Evolutionary conservation across 1,284 basidiomycete genomes (phyloP).

Genomic region (Austroboletus novae-zelandiae): DNA sequence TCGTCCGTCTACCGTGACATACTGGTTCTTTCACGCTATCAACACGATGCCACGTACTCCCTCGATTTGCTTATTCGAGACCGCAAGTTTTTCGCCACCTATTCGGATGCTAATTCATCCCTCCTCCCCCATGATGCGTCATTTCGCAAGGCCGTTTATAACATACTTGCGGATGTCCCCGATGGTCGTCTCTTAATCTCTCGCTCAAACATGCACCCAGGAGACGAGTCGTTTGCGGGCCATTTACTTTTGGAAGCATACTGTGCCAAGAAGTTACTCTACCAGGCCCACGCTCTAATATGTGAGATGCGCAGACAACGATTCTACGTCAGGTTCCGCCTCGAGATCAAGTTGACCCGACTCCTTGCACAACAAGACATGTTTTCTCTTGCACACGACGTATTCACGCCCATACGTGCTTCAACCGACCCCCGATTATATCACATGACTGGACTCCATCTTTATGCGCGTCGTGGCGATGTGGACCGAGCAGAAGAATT

Average conservation of each 20-base stretch:
- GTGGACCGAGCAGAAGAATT: slow-evolving; percentile 40
- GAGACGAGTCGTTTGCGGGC: slow-evolving; percentile 34
- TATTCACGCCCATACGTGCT: slow-evolving; percentile 37
- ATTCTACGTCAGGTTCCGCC: slow-evolving; percentile 28
- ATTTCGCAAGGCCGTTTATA: slow-evolving; percentile 34
- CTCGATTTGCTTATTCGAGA: slow-evolving; percentile 46
- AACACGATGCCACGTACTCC: slow-evolving; percentile 36
- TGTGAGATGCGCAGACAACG: slow-evolving; percentile 39
- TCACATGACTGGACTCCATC: slow-evolving; percentile 46
- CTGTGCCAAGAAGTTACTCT: slow-evolving; percentile 30
- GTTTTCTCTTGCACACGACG: slow-evolving; percentile 43
- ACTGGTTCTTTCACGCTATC: slow-evolving; percentile 38
- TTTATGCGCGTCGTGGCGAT: slow-evolving; percentile 54
- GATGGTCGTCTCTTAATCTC: slow-evolving; percentile 37
- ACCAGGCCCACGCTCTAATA: slow-evolving; percentile 45
- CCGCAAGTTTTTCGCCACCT: slow-evolving; percentile 39
- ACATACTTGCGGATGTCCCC: slow-evolving; percentile 29
- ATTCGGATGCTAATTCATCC: slow-evolving; percentile 20
- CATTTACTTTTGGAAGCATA: slow-evolving; percentile 43
- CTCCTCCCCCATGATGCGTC: slow-evolving; percentile 16
- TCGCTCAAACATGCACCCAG: slow-evolving; percentile 25
- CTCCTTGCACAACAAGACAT: slow-evolving; percentile 41
- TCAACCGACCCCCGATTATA: slow-evolving; percentile 26
- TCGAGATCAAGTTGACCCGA: slow-evolving; percentile 42
- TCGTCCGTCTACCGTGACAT: slow-evolving; percentile 41